phyloP scores from a whole-genome alignment of 148 eudicot species.

The Spergularia marina region DNA sequence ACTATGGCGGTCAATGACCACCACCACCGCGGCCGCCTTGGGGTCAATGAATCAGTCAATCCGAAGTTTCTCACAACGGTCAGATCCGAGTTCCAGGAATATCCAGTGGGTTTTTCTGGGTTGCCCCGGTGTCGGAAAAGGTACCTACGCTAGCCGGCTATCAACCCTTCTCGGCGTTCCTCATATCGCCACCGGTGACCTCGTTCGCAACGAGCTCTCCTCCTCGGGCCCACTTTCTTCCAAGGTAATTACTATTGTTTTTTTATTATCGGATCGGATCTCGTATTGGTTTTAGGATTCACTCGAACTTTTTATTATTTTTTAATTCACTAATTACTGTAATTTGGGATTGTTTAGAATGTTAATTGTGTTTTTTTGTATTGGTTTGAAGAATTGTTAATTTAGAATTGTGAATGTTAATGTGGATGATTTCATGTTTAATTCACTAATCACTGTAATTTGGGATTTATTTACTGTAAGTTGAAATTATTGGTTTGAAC shows the following conservation, averaged over 20 bases:
- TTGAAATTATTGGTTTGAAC: too few relatives aligned
- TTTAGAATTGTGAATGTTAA: too few relatives aligned
- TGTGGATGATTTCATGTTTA: too few relatives aligned
- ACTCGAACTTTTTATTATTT: too few relatives aligned
- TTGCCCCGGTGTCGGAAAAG: slow-evolving; percentile 93
- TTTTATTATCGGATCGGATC: not conserved
- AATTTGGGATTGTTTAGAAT: too few relatives aligned
- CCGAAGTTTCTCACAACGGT: slow-evolving; percentile 17
- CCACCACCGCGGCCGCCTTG: slow-evolving; percentile 25
- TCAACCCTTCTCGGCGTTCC: slow-evolving; percentile 77
- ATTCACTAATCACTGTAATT: too few relatives aligned
- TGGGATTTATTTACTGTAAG: too few relatives aligned
- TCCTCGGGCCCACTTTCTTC: slow-evolving; percentile 59
- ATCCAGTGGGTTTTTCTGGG: slow-evolving; percentile 96
- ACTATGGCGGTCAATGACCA: slow-evolving; percentile 39
- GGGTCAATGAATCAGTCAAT: slow-evolving; percentile 23
- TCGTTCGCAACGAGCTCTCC: slow-evolving; percentile 79
- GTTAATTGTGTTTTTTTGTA: too few relatives aligned
- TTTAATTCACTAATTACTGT: too few relatives aligned
- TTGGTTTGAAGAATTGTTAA: too few relatives aligned
- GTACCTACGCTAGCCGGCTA: slow-evolving; percentile 85
- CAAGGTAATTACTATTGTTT: slow-evolving; percentile 36
- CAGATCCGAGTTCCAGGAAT: slow-evolving; percentile 42
- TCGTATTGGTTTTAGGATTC: not conserved
- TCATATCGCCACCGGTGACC: slow-evolving; percentile 97